A percentile compares a stretch with the other conserved stretches of the same genome.
These are phyloP conservation scores for Xylaria sp. DNA, from an alignment of 2,329 filamentous ascomycete species.

Conservation along the genomic window DNA sequence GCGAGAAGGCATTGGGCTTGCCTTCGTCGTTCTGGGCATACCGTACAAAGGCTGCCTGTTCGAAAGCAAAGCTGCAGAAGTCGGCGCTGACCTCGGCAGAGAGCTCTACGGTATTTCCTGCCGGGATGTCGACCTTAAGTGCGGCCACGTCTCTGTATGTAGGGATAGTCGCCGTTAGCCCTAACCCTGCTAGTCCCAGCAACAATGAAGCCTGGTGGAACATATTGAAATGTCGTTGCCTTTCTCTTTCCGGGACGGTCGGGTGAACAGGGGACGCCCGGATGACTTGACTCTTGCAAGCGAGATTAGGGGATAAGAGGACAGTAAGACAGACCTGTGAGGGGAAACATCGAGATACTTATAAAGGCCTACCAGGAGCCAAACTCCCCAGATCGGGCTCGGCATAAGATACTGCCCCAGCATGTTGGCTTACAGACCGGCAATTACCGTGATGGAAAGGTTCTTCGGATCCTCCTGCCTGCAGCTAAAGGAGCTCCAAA, in stretches of 20 bases:
- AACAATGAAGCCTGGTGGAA: slow-evolving; percentile 11
- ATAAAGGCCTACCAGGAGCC: slow-evolving; percentile 16
- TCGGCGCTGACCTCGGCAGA: slow-evolving; percentile 30
- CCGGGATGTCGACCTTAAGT: slow-evolving; percentile 23
- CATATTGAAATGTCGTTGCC: slow-evolving; percentile 17
- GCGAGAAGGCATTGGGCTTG: slow-evolving; percentile 38
- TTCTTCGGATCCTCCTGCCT: neutral
- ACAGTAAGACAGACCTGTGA: slow-evolving; percentile 7
- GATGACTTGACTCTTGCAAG: neutral
- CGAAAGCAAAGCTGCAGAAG: slow-evolving; percentile 40
- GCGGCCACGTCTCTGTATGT: slow-evolving; percentile 13
- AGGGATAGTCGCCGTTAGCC: slow-evolving; percentile 22
- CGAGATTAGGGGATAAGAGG: neutral
- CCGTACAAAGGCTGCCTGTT: slow-evolving; percentile 39
- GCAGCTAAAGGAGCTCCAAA: neutral
- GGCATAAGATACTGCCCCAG: slow-evolving; percentile 20
- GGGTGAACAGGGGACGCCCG: neutral
- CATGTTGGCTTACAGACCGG: neutral
- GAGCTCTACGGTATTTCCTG: slow-evolving; percentile 12
- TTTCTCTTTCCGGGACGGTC: neutral
- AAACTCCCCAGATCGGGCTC: slow-evolving; percentile 12
- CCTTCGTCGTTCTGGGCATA: slow-evolving; percentile 38
- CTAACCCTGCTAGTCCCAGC: slow-evolving; percentile 18
- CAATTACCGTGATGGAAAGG: neutral
- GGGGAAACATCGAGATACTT: slow-evolving; percentile 15